Conservation (phyloP, 441 rosid genomes). For the Gossypium aridum region DNA sequence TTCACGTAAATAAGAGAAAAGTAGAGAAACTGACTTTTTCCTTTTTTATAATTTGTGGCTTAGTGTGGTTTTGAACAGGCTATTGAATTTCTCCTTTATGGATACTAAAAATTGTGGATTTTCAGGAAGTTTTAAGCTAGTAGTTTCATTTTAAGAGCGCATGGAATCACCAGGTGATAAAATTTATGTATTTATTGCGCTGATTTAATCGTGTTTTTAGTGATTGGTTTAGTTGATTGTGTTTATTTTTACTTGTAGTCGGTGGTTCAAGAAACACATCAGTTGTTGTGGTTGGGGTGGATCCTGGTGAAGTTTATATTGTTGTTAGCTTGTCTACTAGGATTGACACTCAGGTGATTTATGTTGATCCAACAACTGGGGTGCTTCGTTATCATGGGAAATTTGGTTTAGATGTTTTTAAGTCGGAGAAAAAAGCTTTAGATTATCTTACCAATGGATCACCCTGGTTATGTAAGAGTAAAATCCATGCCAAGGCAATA, state of each 20-base stretch:
- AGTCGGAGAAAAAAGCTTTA: slow-evolving; percentile 76
- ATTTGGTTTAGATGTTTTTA: slow-evolving; percentile 59
- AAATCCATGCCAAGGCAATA: slow-evolving; percentile 57
- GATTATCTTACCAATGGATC: slow-evolving; percentile 66
- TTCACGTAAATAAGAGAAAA: too few species aligned
- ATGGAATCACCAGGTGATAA: slow-evolving; percentile 60
- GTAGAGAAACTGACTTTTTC: not conserved
- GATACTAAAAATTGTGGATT: slow-evolving; percentile 18
- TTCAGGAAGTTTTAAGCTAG: slow-evolving; percentile 19
- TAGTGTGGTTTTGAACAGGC: slow-evolving; percentile 16
- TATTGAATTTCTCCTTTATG: slow-evolving; percentile 10
- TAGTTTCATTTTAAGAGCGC: slow-evolving; percentile 24
- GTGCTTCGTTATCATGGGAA: slow-evolving; percentile 57
- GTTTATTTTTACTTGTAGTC: slow-evolving; percentile 20
- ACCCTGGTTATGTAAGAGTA: slow-evolving; percentile 42
- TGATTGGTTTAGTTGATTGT: slow-evolving; percentile 3
- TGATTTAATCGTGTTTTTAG: not conserved
- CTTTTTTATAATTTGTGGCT: not conserved
- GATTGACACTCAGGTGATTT: slow-evolving; percentile 70
- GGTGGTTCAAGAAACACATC: slow-evolving; percentile 64
- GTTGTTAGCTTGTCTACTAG: slow-evolving; percentile 57
- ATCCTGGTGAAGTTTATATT: slow-evolving; percentile 72
- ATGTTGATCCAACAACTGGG: slow-evolving; percentile 89
- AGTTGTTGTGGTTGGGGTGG: slow-evolving; percentile 59
- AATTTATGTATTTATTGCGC: not conserved